These are phyloP conservation scores for Trichoderma erinaceum DNA, from an alignment of 495 filamentous ascomycete genomes.

Conservation along the genomic window DNA sequence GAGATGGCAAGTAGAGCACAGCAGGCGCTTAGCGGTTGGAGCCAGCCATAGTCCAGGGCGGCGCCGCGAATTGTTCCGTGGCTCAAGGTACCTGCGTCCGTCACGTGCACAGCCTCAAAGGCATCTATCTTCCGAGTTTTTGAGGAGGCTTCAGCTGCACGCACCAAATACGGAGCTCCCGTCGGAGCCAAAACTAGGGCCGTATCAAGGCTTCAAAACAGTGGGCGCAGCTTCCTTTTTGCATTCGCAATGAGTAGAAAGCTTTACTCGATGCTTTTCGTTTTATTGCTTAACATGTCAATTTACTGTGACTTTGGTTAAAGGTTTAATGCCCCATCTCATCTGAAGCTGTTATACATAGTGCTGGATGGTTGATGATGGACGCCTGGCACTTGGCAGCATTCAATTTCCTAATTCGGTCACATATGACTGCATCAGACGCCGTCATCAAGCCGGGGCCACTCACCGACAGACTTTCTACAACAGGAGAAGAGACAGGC, in stretches of 20 bases:
- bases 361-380: too few relatives aligned
- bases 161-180: background rate
- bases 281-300: too few relatives aligned
- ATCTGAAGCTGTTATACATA: too few relatives aligned
- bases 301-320: too few relatives aligned
- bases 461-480: background rate
- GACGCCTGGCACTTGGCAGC: background rate
- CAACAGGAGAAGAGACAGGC: background rate
- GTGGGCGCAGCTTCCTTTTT: too few relatives aligned
- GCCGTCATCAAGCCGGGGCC: background rate
- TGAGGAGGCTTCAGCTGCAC: background rate
- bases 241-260: background rate
- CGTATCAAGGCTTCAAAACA: background rate
- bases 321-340: too few relatives aligned
- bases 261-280: too few relatives aligned
- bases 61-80: conserved; percentile 10
- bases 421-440: background rate
- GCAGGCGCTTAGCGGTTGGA: background rate
- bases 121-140: background rate
- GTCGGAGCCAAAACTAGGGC: conserved; percentile 4
- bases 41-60: background rate
- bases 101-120: conserved; percentile 2
- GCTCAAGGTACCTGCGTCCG: background rate
- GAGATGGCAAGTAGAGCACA: background rate
- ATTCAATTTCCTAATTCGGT: background rate